These are phyloP conservation scores for Drechslerella coelobrocha DNA, from an alignment of 2,329 filamentous ascomycete species.

Conservation along the genomic window DNA sequence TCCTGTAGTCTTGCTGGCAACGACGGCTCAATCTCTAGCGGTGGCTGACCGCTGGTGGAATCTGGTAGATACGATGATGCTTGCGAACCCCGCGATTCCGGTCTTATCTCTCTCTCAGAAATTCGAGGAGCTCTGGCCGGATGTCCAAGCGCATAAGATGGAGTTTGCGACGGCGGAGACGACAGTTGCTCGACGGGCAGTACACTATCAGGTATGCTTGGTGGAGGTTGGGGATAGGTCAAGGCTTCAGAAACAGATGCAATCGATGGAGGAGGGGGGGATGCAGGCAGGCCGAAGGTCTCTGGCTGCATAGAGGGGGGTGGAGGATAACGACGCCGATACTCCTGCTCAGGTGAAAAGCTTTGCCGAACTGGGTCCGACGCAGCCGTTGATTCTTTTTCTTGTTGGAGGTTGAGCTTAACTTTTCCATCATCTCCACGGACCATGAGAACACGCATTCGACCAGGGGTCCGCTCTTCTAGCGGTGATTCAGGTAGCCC, in stretches of 20 bases:
- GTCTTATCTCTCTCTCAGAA: constrained; percentile 4
- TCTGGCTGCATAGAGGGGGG: constrained; percentile 22
- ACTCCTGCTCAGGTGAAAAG: constrained; percentile 7
- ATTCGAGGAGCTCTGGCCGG: background rate
- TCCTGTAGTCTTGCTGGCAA: background rate
- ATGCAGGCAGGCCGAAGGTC: constrained; percentile 28
- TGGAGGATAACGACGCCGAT: constrained; percentile 7
- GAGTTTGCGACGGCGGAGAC: background rate
- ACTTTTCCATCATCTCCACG: constrained; percentile 29
- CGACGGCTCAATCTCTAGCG: background rate
- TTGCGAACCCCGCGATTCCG: background rate
- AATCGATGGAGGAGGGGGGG: constrained; percentile 35
- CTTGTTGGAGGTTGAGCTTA: constrained; percentile 29
- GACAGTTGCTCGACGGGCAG: constrained; percentile 5
- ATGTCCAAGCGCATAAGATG: background rate
- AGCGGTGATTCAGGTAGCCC: constrained; percentile 26
- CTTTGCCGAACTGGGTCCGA: background rate
- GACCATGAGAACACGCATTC: constrained; percentile 34
- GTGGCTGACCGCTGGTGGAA: background rate
- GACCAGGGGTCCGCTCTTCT: constrained; percentile 13
- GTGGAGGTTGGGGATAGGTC: constrained; percentile 29
- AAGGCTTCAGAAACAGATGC: constrained; percentile 15
- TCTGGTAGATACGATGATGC: background rate
- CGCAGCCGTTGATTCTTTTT: background rate
- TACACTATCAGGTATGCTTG: constrained; percentile 35